Conservation (phyloP, 805 yeast genomes). For the Yamadazyma insecticola region DNA sequence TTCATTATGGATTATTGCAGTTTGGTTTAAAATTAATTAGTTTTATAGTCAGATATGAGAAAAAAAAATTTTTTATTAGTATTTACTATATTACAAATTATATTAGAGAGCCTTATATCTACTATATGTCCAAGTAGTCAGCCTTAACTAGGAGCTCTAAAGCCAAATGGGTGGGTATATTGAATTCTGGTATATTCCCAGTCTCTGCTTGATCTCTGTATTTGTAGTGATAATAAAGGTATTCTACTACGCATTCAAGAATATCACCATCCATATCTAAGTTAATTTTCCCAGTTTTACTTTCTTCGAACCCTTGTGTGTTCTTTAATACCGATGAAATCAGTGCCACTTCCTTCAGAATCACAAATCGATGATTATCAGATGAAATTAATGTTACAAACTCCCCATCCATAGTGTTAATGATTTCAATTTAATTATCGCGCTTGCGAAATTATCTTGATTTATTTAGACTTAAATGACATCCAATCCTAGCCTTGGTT, state of each 20-base stretch:
- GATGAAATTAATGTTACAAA: conserved; percentile 68
- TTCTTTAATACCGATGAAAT: conserved; percentile 57
- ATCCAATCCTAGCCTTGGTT: conserved; percentile 46
- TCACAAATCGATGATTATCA: conserved; percentile 60
- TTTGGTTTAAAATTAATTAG: too few relatives aligned
- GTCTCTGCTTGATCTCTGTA: conserved; percentile 50
- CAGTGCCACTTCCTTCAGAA: conserved; percentile 70
- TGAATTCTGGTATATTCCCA: conserved; percentile 76
- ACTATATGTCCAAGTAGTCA: conserved; percentile 69
- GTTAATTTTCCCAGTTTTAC: conserved; percentile 52
- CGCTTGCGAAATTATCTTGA: conserved; percentile 1
- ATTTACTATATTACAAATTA: too few relatives aligned
- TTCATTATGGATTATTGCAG: too few relatives aligned
- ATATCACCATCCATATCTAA: conserved; percentile 66
- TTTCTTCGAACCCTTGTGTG: conserved; percentile 54
- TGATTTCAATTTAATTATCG: too few relatives aligned
- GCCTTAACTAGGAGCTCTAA: conserved; percentile 89
- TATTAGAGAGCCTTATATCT: neutral
- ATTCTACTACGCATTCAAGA: conserved; percentile 78
- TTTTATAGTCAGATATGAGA: too few relatives aligned
- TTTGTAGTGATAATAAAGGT: conserved; percentile 69
- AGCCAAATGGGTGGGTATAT: conserved; percentile 91
- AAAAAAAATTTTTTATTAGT: too few relatives aligned
- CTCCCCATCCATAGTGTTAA: too few relatives aligned
- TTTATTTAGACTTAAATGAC: conserved; percentile 15